phyloP scores from a whole-genome alignment of 2,329 filamentous ascomycete genomes.

The Dendrostoma leiphaemia region DNA sequence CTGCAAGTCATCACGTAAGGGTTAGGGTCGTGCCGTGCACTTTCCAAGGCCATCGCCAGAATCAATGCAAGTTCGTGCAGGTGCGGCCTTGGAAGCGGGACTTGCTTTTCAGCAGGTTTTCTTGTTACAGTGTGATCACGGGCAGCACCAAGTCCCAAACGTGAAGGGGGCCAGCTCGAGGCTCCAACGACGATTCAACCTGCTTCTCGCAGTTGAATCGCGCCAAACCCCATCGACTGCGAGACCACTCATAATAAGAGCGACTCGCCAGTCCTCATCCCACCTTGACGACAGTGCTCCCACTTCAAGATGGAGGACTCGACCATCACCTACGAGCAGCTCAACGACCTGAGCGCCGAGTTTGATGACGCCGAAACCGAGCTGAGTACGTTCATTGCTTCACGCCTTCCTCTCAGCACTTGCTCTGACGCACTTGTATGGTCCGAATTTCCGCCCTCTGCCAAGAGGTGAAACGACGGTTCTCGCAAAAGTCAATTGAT shows the following conservation, averaged over 20 bases:
- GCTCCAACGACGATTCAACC: slow-evolving; percentile 1
- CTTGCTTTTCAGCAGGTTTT: not conserved
- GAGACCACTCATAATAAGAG: too few relatives aligned
- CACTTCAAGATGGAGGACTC: slow-evolving; percentile 33
- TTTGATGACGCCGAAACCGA: slow-evolving; percentile 82
- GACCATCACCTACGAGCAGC: slow-evolving; percentile 67
- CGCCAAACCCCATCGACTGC: not conserved
- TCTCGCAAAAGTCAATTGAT: too few relatives aligned
- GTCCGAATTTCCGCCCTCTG: not conserved
- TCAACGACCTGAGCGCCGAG: slow-evolving; percentile 76
- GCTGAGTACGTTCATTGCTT: slow-evolving; percentile 55
- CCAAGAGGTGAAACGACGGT: not conserved
- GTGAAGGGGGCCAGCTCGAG: too few relatives aligned
- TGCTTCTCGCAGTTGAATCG: not conserved
- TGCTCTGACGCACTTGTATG: too few relatives aligned
- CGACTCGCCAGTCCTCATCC: not conserved
- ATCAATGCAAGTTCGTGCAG: too few relatives aligned
- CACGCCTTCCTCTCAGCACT: too few relatives aligned
- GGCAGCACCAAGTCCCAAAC: too few relatives aligned
- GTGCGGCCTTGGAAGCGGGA: too few relatives aligned
- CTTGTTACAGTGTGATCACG: too few relatives aligned
- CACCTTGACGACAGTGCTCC: slow-evolving; percentile 16
- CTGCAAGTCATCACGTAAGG: too few relatives aligned
- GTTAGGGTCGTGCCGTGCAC: not conserved
- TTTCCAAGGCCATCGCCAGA: too few relatives aligned